These are phyloP conservation scores for Oidium heveae DNA, from an alignment of 2,329 filamentous ascomycete genomes.

Conservation along the genomic window DNA sequence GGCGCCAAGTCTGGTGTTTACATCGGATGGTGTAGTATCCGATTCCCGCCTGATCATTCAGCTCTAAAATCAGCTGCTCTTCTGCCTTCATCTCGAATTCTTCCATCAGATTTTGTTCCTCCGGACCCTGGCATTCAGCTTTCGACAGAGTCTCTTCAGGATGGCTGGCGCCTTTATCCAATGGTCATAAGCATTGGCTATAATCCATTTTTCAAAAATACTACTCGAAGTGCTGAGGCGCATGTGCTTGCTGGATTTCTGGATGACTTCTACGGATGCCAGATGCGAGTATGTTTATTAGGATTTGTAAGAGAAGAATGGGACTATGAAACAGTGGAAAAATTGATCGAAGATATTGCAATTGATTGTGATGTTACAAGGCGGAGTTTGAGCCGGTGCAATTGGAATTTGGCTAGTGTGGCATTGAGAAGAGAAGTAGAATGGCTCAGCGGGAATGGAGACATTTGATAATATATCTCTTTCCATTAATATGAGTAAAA, in stretches of 20 bases:
- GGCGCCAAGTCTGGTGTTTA: constrained; percentile 60
- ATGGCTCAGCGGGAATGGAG: too few species aligned
- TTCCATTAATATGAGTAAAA: too few species aligned
- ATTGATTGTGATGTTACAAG: too few species aligned
- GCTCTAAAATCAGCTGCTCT: constrained; percentile 8
- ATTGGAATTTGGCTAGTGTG: too few species aligned
- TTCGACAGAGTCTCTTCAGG: constrained; percentile 1
- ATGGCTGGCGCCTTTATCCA: constrained; percentile 32
- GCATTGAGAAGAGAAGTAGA: too few species aligned
- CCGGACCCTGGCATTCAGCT: constrained; percentile 11
- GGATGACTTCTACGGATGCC: too few species aligned
- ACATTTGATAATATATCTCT: too few species aligned
- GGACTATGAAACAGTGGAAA: too few species aligned
- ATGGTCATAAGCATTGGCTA: constrained; percentile 92
- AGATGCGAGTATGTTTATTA: too few species aligned
- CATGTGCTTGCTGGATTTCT: constrained; percentile 60
- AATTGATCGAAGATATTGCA: too few species aligned
- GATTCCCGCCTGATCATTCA: constrained; percentile 25
- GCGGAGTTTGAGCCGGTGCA: too few species aligned
- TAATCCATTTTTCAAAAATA: constrained; percentile 95
- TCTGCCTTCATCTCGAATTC: constrained; percentile 4
- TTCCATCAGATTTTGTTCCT: constrained; percentile 2
- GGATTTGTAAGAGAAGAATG: too few species aligned
- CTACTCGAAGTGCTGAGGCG: constrained; percentile 62
- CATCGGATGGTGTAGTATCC: constrained; percentile 70